These are phyloP conservation scores for Xylariaceae sp. DNA, from an alignment of 2,329 filamentous ascomycete species.

Conservation along the genomic window DNA sequence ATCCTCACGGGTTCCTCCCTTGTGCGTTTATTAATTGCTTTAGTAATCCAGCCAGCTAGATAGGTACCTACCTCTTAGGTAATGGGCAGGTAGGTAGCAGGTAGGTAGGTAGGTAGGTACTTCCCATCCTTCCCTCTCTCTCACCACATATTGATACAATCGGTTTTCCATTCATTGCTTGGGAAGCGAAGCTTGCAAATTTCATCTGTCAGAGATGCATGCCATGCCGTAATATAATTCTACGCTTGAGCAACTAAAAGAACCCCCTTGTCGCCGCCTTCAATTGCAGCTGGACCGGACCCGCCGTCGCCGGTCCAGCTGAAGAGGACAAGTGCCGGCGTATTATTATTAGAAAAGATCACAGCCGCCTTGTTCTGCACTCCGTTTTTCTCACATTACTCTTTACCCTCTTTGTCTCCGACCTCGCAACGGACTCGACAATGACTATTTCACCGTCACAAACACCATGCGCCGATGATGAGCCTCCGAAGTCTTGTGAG, in stretches of 20 bases:
- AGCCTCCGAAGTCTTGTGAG: background rate
- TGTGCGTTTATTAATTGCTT: conserved; percentile 10
- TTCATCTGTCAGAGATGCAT: too few species aligned
- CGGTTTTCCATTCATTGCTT: too few species aligned
- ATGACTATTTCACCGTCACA: conserved; percentile 6
- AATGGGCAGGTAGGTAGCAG: too few species aligned
- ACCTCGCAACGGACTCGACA: background rate
- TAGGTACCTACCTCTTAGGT: background rate
- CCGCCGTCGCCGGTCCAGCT: background rate
- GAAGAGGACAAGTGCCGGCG: background rate
- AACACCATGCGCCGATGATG: background rate
- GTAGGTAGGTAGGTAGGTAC: too few species aligned
- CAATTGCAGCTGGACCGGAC: background rate
- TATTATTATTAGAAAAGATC: background rate
- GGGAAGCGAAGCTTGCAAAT: too few species aligned
- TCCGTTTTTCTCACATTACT: background rate
- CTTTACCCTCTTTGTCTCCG: background rate
- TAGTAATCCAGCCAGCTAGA: conserved; percentile 9
- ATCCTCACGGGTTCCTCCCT: background rate
- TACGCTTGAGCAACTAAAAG: background rate
- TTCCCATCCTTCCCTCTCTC: too few species aligned
- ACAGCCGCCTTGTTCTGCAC: background rate
- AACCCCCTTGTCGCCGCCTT: background rate
- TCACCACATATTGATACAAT: too few species aligned
- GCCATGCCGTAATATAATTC: too few species aligned